Evolutionary conservation across 805 yeast species (phyloP).

Genomic region (Nadsonia fulvescens): DNA sequence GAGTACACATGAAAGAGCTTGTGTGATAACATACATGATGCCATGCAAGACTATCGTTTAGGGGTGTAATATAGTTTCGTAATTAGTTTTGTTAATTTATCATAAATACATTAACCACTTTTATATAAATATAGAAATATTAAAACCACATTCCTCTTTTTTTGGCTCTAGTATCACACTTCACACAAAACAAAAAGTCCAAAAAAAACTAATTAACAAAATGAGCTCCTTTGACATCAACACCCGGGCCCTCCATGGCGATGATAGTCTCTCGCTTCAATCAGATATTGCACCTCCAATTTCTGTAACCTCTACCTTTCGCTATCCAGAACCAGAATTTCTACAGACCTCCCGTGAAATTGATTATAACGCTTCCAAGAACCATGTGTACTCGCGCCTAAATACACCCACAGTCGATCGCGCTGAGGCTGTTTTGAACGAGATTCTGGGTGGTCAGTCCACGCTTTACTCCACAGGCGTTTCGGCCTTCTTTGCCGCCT

Average conservation of each 20-base stretch:
- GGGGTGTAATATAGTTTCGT: too few species aligned
- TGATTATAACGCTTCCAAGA: slow-evolving; percentile 16
- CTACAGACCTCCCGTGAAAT: slow-evolving; percentile 25
- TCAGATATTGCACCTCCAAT: slow-evolving; percentile 49
- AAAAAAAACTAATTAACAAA: too few species aligned
- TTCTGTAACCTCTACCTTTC: slow-evolving; percentile 62
- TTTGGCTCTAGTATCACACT: too few species aligned
- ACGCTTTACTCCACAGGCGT: slow-evolving; percentile 65
- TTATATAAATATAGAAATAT: too few species aligned
- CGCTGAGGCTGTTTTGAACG: slow-evolving; percentile 45
- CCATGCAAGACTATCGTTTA: too few species aligned
- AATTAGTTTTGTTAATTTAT: too few species aligned
- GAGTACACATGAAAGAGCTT: too few species aligned
- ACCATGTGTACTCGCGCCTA: slow-evolving; percentile 45
- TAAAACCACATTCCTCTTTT: too few species aligned
- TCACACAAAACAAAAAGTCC: too few species aligned
- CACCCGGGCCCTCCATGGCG: slow-evolving; percentile 42
- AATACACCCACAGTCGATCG: slow-evolving; percentile 57
- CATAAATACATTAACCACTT: too few species aligned
- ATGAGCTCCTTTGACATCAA: background rate
- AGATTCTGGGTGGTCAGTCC: slow-evolving; percentile 43
- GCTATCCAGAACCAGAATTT: slow-evolving; percentile 45
- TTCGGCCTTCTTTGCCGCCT: slow-evolving; percentile 60
- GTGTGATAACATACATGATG: too few species aligned
- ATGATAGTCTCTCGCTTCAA: slow-evolving; percentile 26